Evolutionary conservation across 164 flowering plant genomes (phyloP), one percentile per base, ranked within the genome.

Genomic region (Aristolochia contorta): DNA sequence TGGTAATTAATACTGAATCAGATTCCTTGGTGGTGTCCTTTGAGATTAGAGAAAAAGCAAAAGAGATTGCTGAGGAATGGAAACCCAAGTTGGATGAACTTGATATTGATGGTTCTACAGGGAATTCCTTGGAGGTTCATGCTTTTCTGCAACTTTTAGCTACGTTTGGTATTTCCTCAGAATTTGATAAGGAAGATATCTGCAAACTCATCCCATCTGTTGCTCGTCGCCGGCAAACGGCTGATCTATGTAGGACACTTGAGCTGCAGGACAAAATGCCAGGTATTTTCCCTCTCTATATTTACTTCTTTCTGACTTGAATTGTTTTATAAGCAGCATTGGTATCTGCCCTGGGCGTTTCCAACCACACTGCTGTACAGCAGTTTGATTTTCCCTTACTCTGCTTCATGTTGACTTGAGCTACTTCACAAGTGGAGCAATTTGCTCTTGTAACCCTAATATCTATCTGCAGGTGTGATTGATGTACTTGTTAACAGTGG

Each of bases 91-190:
- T 93, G 63, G 86, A 82, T 77, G 73, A 80, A 63, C 82, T 88
- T 56, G 97, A 90, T 62, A 56, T 78, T 63, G 96, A 88, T 75
- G 86, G 80, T 51, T 78, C 82, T 74, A 82, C 76, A 76, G 99
- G 99, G 54, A 93, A 93, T 74, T 90, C 95, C 37, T 76, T 93
- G 75, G 97, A 90, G 79, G 92, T 96, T 65, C 97, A 90, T 78
- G 99, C 99, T 27, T 93, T 88, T 64, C 71, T 93, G 76, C 96
- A 88, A 68, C 92, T 93, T 67, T 72, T 90, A 60, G 91, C 82
- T 48, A 86, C 96, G 37, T 93, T 86, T 74, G 81, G 70, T 47
- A 78, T 93, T 67, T 76, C 83, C 62, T 80, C 91, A 57, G 85
- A 84, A 62, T 94, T 87, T 69, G 79, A 84, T 57, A 72, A 77